phyloP scores from a whole-genome alignment of 176 grass and related monocot species.

The Eremochloa ophiuroides region DNA sequence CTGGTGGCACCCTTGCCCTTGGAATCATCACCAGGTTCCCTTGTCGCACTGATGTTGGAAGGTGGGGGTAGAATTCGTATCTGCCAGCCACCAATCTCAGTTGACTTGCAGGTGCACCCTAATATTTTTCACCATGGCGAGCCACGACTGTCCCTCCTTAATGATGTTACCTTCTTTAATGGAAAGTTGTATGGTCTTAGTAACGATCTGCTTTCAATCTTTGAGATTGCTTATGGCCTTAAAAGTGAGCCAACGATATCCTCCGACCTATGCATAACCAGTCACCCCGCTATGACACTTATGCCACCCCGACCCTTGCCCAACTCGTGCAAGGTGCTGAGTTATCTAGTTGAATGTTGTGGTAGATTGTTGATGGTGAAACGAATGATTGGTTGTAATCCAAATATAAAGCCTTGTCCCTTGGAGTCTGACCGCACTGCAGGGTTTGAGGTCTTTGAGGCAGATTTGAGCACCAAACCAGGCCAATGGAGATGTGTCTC shows the following conservation, averaged over 20 bases:
- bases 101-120: too few species aligned
- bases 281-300: rapidly evolving
- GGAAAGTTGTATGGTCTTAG: not conserved
- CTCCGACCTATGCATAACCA: not conserved
- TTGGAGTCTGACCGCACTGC: not conserved
- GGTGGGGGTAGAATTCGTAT: too few species aligned
- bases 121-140: too few species aligned
- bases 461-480: not conserved
- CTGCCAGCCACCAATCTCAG: too few species aligned
- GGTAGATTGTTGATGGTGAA: not conserved
- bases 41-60: too few species aligned
- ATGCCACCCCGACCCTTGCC: too few species aligned
- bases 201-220: too few species aligned
- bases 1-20: not conserved
- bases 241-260: not conserved
- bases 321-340: too few species aligned
- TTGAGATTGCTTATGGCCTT: not conserved
- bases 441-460: not conserved
- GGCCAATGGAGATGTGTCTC: too few species aligned
- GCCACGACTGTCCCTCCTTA: too few species aligned
- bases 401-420: too few species aligned
- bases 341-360: too few species aligned
- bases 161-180: not conserved
- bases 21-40: not conserved
- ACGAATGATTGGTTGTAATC: not conserved